phyloP scores from a whole-genome alignment of 2,329 filamentous ascomycete species.

The Onygenales sp. region DNA sequence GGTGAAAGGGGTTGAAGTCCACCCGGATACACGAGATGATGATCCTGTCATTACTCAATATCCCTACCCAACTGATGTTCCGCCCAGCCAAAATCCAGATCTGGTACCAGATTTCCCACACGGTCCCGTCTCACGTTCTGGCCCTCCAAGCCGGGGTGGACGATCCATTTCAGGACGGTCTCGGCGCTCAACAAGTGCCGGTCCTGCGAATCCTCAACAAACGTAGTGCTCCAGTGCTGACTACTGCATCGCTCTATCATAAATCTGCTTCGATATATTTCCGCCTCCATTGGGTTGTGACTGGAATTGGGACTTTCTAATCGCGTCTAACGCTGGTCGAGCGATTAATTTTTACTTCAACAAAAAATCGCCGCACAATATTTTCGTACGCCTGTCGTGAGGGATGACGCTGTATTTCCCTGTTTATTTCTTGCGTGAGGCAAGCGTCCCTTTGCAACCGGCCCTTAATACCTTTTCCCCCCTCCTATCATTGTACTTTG shows the following conservation, averaged over 20 bases:
- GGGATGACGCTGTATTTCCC: not conserved
- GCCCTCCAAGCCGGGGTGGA: slow-evolving; percentile 25
- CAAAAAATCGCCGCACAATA: not conserved
- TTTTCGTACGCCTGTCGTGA: not conserved
- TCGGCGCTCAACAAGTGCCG: slow-evolving; percentile 6
- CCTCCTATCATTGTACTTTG: not conserved
- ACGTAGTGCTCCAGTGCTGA: not conserved
- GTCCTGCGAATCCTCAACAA: not conserved
- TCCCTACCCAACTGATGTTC: slow-evolving; percentile 23
- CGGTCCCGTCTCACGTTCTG: slow-evolving; percentile 23
- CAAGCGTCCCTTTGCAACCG: not conserved
- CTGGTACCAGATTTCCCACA: slow-evolving; percentile 36
- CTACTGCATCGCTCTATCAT: not conserved
- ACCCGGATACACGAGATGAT: slow-evolving; percentile 36
- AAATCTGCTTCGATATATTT: not conserved
- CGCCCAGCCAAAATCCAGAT: slow-evolving; percentile 39
- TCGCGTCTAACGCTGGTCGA: not conserved
- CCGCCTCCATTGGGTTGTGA: too few species aligned
- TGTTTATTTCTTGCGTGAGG: not conserved
- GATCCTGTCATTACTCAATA: slow-evolving; percentile 34
- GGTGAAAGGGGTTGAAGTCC: slow-evolving; percentile 37
- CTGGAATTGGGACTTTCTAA: too few species aligned
- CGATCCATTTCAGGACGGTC: slow-evolving; percentile 28
- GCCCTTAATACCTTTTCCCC: not conserved
- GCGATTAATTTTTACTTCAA: not conserved